A percentile compares a stretch with the other conserved stretches of the same genome.
Evolutionary conservation across 805 yeast genomes (phyloP).

Genomic region (Schizosaccharomyces octosporus): DNA sequence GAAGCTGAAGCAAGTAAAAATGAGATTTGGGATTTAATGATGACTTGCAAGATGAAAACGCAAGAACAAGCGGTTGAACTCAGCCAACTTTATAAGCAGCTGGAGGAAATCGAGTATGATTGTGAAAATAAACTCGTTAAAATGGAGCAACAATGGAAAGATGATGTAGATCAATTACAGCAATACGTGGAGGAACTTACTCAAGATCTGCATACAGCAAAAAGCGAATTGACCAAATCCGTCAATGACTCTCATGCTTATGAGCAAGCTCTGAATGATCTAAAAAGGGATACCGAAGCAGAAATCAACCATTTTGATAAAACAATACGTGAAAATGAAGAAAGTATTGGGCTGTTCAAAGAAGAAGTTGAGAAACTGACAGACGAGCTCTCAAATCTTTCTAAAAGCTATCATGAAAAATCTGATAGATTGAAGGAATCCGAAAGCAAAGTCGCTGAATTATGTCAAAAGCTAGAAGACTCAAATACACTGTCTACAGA

Average conservation of each 20-base stretch:
- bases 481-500: too few species aligned
- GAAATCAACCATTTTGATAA: neutral
- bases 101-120: neutral
- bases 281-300: neutral
- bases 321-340: conserved; percentile 1
- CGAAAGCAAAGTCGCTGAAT: neutral
- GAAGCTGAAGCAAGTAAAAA: neutral
- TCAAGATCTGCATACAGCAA: neutral
- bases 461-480: too few species aligned
- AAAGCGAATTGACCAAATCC: neutral
- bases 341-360: conserved; percentile 1
- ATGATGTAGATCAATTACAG: conserved; percentile 1
- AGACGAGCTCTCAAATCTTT: neutral
- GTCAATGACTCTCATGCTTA: neutral
- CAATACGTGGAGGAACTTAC: neutral
- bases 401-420: neutral
- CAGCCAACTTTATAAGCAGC: neutral
- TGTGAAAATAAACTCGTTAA: neutral
- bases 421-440: neutral
- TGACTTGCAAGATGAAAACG: neutral
- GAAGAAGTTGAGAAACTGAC: neutral
- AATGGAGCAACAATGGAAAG: neutral
- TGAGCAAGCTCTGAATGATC: neutral
- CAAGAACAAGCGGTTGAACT: neutral
- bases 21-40: neutral